A percentile compares a stretch with the other conserved stretches of the same genome.
phyloP scores from a whole-genome alignment of 2,329 filamentous ascomycete genomes.

The Hyphodiscus sp. region DNA sequence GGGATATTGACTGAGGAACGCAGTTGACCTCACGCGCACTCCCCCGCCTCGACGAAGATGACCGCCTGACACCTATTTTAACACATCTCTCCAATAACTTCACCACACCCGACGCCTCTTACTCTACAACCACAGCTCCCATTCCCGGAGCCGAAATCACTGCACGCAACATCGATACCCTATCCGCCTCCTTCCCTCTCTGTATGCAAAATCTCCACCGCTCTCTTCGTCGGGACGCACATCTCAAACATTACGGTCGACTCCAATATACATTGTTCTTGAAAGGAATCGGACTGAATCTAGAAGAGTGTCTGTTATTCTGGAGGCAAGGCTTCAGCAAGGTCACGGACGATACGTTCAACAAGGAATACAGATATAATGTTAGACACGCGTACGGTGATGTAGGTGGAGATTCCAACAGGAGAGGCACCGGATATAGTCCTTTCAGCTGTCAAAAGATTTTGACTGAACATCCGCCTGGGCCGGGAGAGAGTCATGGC shows the following conservation, averaged over 20 bases:
- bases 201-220: slow-evolving; percentile 93
- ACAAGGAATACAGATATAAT: slow-evolving; percentile 97
- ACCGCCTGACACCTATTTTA: slow-evolving; percentile 72
- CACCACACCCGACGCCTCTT: slow-evolving; percentile 80
- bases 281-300: slow-evolving; percentile 84
- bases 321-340: slow-evolving; percentile 84
- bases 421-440: slow-evolving; percentile 79
- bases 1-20: background rate
- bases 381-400: slow-evolving; percentile 93
- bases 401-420: slow-evolving; percentile 85
- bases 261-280: slow-evolving; percentile 95
- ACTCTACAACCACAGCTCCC: slow-evolving; percentile 58
- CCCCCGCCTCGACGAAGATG: slow-evolving; percentile 91
- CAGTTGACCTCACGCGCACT: slow-evolving; percentile 84
- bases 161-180: slow-evolving; percentile 70
- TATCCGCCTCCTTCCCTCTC: slow-evolving; percentile 78
- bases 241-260: slow-evolving; percentile 89
- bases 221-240: slow-evolving; percentile 76
- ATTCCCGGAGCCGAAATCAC: slow-evolving; percentile 68
- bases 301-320: slow-evolving; percentile 90
- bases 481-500: slow-evolving; percentile 85
- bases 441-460: slow-evolving; percentile 96
- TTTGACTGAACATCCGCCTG: slow-evolving; percentile 79
- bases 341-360: slow-evolving; percentile 89
- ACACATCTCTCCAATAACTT: slow-evolving; percentile 92